Evolutionary conservation across 2,329 filamentous ascomycete genomes (phyloP), one percentile per base, ranked within the genome.

Genomic region (Stagonosporopsis vannaccii): DNA sequence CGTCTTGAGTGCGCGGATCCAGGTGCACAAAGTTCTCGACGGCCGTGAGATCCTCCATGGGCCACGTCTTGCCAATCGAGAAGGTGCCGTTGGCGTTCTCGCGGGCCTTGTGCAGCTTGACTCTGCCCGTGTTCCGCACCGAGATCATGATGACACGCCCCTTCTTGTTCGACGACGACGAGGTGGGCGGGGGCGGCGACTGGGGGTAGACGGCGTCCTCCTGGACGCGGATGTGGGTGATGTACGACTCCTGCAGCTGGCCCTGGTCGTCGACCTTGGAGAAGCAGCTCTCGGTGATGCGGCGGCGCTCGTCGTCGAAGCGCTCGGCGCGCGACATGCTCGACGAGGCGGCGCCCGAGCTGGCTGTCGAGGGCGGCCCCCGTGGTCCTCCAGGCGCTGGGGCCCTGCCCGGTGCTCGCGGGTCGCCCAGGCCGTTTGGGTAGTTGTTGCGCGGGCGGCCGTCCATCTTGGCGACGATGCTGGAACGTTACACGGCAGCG

Each of bases 41-140:
- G 41, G 85, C 84, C 4, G 85, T 85, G 44, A 99, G 80, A 72
- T 99, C 95, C 76, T 98, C 94, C 65, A 99, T 85, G 74, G 93
- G 90, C 95, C 95, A 99, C 3, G 95, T 97, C 80, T 99, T 99
- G 64, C 95, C 95, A 65, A 99, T 97, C 19, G 94, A 98, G 77
- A 97, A 99, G 22, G 91, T 87, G 52, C 92, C 92, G 75, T 97
- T 97, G 52, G 85, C 83, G 75, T 99, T 99, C 79, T 99, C 95
- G 68, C 96, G 89, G 55, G 92, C 94, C 78, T 99, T 99, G 82
- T 99, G 95, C 81, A 99, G 87, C 70, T 93, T 90, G 45, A 99
- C 94, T 58, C 92, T 85, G 51, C 94, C 95, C 1, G 94, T 97
- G 70, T 92, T 95, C 59, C 92, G 87, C 58, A 99, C 95, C 11